Conservation (phyloP, 2,329 filamentous ascomycete genomes). For the Aspergillus ruber region DNA sequence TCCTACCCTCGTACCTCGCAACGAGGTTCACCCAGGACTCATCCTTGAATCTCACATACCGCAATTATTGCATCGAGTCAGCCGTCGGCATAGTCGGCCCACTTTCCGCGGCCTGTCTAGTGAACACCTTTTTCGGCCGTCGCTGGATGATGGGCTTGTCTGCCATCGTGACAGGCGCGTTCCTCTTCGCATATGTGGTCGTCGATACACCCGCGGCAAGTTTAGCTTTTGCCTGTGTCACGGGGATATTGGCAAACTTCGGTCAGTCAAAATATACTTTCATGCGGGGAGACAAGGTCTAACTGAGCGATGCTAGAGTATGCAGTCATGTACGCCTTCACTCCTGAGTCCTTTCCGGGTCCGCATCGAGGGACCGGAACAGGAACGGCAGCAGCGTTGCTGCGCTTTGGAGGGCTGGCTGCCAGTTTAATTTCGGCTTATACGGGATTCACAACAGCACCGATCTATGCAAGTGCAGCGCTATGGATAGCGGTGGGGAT, state of each 20-base stretch:
- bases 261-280: slow-evolving; percentile 7
- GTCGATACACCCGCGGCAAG: slow-evolving; percentile 32
- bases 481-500: slow-evolving; percentile 40
- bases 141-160: slow-evolving; percentile 43
- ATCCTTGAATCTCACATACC: slow-evolving; percentile 17
- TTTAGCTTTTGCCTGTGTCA: slow-evolving; percentile 33
- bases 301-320: slow-evolving; percentile 19
- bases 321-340: slow-evolving; percentile 24
- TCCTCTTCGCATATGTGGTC: slow-evolving; percentile 42
- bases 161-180: slow-evolving; percentile 40
- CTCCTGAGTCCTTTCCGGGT: slow-evolving; percentile 22
- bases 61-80: slow-evolving; percentile 25
- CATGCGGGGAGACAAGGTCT: not conserved
- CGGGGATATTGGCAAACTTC: slow-evolving; percentile 41
- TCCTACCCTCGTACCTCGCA: slow-evolving; percentile 42
- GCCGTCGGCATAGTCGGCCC: slow-evolving; percentile 37
- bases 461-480: slow-evolving; percentile 42
- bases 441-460: slow-evolving; percentile 37
- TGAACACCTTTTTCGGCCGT: slow-evolving; percentile 38
- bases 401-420: slow-evolving; percentile 28
- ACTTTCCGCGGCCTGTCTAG: slow-evolving; percentile 36
- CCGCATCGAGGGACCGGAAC: slow-evolving; percentile 20
- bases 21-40: slow-evolving; percentile 27
- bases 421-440: slow-evolving; percentile 42
- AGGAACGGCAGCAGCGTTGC: slow-evolving; percentile 28